Base-by-base conservation (phyloP, 345 rosid genomes). In the Bruguiera parviflora region DNA sequence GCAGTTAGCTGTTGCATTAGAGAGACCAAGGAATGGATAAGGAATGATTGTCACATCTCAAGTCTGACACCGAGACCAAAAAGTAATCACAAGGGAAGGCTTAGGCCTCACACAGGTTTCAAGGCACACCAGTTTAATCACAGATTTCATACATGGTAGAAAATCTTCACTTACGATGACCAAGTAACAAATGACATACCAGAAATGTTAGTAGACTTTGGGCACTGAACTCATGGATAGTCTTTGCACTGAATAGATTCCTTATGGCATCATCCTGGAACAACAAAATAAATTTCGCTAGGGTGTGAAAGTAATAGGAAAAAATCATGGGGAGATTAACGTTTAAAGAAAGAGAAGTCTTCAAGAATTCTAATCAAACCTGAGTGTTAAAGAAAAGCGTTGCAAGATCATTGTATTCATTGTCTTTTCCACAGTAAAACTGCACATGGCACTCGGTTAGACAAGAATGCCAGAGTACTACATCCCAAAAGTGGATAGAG, bases 361-460 rank as follows among this genome's bases (percentile, higher is more conserved):
- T 53, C 24, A 9, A 28, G 68, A 62, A 60, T 22, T 47, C 29
- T 64, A 6, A 49, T 8, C 58, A 67, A 43, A 94, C 98, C 98
- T 95, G 97, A 43, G 99, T 92, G 58, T 95, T 95, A 83, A 95
- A 95, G 89, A 95, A 95, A 74, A 92, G 90, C 27, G 99, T 95
- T 15, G 96, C 99, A 64, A 95, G 99, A 79, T 92, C 99, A 73
- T 92, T 95, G 83, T 95, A 95, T 70, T 92, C 97, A 13, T 82
- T 88, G 31, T 81, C 82, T 55, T 84, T 85, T 72, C 93, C 81
- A 84, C 99, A 95, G 77, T 84, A 95, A 76, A 95, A 95, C 97
- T 95, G 88, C 72, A 58, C 21, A 70, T 27, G 43, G 61, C 51
- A 74, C 47, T n/a, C 43, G 53, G 64, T 33, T 25, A 71, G 31